These are phyloP conservation scores for Phaeosphaeriaceae sp. DNA, from an alignment of 2,329 filamentous ascomycete species.

Conservation along the genomic window DNA sequence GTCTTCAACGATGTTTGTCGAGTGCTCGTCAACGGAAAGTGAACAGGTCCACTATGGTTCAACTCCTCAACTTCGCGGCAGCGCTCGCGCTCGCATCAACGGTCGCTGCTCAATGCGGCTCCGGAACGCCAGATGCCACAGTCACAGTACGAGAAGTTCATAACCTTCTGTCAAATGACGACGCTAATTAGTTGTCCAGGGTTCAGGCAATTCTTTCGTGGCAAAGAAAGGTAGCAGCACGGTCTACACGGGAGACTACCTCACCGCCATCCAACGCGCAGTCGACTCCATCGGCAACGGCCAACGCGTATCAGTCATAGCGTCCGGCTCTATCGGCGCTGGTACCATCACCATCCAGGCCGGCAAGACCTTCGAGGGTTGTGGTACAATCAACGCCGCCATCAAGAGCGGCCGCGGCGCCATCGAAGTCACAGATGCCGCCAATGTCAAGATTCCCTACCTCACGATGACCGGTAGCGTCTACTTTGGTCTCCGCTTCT, in stretches of 20 bases:
- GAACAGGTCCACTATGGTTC: constrained; percentile 43
- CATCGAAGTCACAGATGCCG: constrained; percentile 60
- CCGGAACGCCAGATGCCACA: constrained; percentile 54
- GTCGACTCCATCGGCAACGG: constrained; percentile 60
- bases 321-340: constrained; percentile 63
- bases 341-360: constrained; percentile 59
- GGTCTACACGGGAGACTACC: constrained; percentile 64
- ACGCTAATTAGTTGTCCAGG: not conserved
- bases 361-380: constrained; percentile 66
- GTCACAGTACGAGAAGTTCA: constrained; percentile 48
- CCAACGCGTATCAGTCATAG: constrained; percentile 62
- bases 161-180: not conserved
- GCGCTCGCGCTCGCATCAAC: constrained; percentile 52
- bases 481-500: constrained; percentile 65
- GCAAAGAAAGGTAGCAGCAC: constrained; percentile 53
- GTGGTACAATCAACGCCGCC: constrained; percentile 61
- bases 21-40: not conserved
- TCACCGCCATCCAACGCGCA: constrained; percentile 61
- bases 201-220: constrained; percentile 55
- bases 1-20: no score
- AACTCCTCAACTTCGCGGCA: constrained; percentile 48
- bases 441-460: constrained; percentile 62
- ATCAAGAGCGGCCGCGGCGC: constrained; percentile 57
- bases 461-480: constrained; percentile 65
- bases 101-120: constrained; percentile 56